Conservation (phyloP, 2,329 filamentous ascomycete species). For the Alternaria arborescens region DNA sequence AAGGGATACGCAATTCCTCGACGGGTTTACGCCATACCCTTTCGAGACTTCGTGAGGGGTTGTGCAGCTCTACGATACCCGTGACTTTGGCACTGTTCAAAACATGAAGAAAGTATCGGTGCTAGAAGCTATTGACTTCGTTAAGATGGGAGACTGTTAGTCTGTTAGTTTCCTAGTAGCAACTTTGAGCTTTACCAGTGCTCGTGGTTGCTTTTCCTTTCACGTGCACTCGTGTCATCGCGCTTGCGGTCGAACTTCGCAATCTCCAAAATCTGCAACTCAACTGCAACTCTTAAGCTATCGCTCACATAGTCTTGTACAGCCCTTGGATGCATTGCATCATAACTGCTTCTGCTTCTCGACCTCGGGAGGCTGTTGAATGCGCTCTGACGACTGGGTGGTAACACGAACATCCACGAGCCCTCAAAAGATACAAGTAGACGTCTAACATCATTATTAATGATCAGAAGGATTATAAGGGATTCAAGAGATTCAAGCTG, state of each 20-base stretch:
- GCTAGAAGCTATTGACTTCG: background rate
- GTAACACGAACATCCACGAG: background rate
- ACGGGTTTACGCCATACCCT: slow-evolving; percentile 31
- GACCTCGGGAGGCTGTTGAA: background rate
- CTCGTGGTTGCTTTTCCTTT: background rate
- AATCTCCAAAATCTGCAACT: background rate
- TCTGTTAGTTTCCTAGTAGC: background rate
- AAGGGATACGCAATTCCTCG: slow-evolving; percentile 34
- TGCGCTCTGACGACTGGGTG: background rate
- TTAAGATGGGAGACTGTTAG: background rate
- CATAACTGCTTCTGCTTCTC: background rate
- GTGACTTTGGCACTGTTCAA: slow-evolving; percentile 13
- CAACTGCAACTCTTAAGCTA: background rate
- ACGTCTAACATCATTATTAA: background rate
- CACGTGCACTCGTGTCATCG: slow-evolving; percentile 4
- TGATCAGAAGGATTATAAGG: background rate
- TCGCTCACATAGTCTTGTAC: background rate
- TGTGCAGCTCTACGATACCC: slow-evolving; percentile 18
- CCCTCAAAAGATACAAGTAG: background rate
- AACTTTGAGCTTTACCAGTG: background rate
- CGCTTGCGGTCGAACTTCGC: background rate
- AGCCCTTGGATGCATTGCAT: background rate
- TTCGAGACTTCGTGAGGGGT: slow-evolving; percentile 20
- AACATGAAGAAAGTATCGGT: background rate
- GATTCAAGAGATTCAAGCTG: no score